Conservation (phyloP, 306 rosid species). For the Styphnolobium japonicum region DNA sequence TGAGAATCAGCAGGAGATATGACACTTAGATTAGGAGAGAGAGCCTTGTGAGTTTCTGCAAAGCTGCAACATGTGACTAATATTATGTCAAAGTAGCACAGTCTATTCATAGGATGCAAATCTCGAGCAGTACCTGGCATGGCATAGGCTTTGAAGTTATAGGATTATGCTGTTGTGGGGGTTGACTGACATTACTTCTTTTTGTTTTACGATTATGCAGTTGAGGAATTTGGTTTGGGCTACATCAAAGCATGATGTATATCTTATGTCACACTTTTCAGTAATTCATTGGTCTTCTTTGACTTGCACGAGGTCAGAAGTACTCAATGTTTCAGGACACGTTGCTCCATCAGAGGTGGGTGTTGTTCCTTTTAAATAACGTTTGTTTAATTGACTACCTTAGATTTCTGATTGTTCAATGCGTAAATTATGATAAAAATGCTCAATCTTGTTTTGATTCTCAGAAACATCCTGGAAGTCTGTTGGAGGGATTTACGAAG, state of each 20-base stretch:
- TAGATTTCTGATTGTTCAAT: neutral
- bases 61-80: neutral
- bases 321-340: constrained; percentile 72
- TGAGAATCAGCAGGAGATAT: neutral
- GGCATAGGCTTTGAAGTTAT: constrained; percentile 10
- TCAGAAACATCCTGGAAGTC: constrained; percentile 82
- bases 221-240: constrained; percentile 92
- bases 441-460: neutral
- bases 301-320: constrained; percentile 54
- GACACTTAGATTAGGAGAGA: neutral
- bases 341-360: constrained; percentile 80
- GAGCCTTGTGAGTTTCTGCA: neutral
- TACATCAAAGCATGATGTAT: constrained; percentile 81
- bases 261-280: constrained; percentile 66
- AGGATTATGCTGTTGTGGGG: neutral
- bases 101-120: neutral
- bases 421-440: neutral
- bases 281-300: constrained; percentile 73
- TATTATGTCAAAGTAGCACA: neutral
- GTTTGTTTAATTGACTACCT: neutral
- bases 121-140: neutral
- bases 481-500: constrained; percentile 72
- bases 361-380: neutral
- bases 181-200: constrained; percentile 1
- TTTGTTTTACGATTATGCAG: constrained; percentile 40